A percentile compares a stretch with the other conserved stretches of the same genome.
Evolutionary conservation across 1,139 yeast genomes (phyloP).

Genomic region (Lodderomyces oxycetoniae): DNA sequence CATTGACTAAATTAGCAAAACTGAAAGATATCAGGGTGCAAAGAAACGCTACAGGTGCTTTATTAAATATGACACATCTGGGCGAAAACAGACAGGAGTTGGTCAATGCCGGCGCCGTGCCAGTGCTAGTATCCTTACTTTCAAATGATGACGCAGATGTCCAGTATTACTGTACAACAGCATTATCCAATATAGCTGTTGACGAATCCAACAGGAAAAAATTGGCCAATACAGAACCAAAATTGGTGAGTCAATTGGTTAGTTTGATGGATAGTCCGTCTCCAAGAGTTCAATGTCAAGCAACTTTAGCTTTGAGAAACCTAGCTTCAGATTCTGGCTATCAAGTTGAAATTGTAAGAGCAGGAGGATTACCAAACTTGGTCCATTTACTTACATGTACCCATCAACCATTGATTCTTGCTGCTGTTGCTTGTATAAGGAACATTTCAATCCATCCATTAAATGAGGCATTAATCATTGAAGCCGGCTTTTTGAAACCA

Average conservation of each 20-base stretch:
- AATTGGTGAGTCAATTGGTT: conserved; percentile 82
- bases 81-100: conserved; percentile 94
- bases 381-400: conserved; percentile 82
- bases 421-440: conserved; percentile 97
- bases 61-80: conserved; percentile 96
- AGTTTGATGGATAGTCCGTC: conserved; percentile 87
- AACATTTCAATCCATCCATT: conserved; percentile 94
- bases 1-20: conserved; percentile 88
- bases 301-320: conserved; percentile 91
- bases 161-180: conserved; percentile 97
- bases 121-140: conserved; percentile 85
- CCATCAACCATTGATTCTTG: conserved; percentile 87
- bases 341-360: conserved; percentile 92
- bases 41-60: conserved; percentile 97
- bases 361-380: conserved; percentile 91
- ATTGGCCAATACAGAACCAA: conserved; percentile 90
- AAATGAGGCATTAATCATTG: conserved; percentile 91
- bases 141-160: conserved; percentile 92
- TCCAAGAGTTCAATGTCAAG: conserved; percentile 97
- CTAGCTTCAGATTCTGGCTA: conserved; percentile 91
- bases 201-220: conserved; percentile 88
- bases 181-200: conserved; percentile 93
- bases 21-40: conserved; percentile 94
- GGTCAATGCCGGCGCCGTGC: conserved; percentile 97
- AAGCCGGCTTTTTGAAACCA: conserved; percentile 92